Base-by-base conservation (phyloP, 257 asterid genomes). In the Petunia secreta region DNA sequence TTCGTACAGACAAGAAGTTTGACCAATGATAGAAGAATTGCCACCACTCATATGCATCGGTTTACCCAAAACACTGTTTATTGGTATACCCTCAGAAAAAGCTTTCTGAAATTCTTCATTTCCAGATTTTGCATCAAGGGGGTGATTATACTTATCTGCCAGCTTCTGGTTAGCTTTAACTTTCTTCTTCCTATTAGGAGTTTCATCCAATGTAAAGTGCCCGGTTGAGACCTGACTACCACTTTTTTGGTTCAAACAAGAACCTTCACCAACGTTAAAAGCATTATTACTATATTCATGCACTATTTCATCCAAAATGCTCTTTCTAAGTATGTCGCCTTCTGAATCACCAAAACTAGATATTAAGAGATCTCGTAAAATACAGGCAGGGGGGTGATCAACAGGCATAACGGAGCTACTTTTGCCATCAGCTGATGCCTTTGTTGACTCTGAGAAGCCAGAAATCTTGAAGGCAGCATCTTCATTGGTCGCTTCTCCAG, bases 371-470 rank as follows among this genome's bases (percentile, higher is more conserved):
- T 85, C 86, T 34, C 81, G 86, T 68, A 82, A 44, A 39, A 79
- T 41, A 69, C 81, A 48, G 46, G 75, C 77, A 9, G 86, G 85
- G 63, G 80, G 87, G 39, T 82, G 83, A 64, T 80, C 86, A 39
- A 79, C 37, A 52, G 74, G 62, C 73, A 75, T 14, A 15, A 69
- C 46, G 40, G 57, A 81, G 67, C 50, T 73, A 34, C 60, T 75
- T 59, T 7, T 7, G 8, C 53, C 39, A 63, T 78, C 74, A 52
- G 80, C 81, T 16, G 83, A 79, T 15, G 83, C 34, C 3, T 14
- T 80, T 75, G 57, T 75, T 64, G n/a, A 53, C 43, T 81, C 87
- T 81, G 79, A 64, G 60, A 85, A 84, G 60, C 79, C 81, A 48
- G 79, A 46, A 64, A 59, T 44, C 80, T 34, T 69, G 54, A 63